These are phyloP conservation scores for Pythium sukuiense DNA, from an alignment of 352 stramenopile genomes.

Conservation along the genomic window DNA sequence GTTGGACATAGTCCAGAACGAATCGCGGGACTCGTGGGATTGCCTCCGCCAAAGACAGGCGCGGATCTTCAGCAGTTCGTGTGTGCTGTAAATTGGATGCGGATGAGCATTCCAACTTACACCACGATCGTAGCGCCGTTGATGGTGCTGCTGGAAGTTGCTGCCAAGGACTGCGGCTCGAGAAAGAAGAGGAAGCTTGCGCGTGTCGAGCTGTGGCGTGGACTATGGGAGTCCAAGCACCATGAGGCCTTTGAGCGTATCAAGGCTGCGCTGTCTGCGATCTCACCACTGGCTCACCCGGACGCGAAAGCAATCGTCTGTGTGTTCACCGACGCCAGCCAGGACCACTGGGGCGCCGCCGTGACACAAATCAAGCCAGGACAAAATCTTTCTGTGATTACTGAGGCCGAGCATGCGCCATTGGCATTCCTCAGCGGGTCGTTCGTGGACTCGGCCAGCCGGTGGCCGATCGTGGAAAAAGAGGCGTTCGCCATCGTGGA, in stretches of 20 bases:
- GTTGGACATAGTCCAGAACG: constrained; percentile 25
- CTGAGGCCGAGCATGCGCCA: background rate
- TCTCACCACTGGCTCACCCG: background rate
- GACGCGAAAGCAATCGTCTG: background rate
- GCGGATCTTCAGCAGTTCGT: constrained; percentile 34
- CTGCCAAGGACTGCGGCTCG: background rate
- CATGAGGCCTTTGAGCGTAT: background rate
- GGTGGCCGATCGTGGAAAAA: constrained; percentile 30
- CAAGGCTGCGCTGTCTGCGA: background rate
- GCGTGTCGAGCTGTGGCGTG: constrained; percentile 3
- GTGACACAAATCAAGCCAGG: background rate
- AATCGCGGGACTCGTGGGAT: constrained; percentile 27
- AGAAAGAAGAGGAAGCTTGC: constrained; percentile 27
- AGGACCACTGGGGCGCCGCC: background rate
- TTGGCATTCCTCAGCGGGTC: background rate
- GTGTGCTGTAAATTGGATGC: constrained; percentile 23
- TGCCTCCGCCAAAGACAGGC: constrained; percentile 21
- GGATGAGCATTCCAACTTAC: constrained; percentile 32
- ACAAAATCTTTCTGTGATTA: background rate
- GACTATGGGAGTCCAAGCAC: background rate
- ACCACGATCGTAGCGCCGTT: constrained; percentile 19
- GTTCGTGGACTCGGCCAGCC: background rate
- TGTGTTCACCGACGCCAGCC: constrained; percentile 1
- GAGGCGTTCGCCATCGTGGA: constrained; percentile 28
- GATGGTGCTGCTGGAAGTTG: constrained; percentile 17